phyloP scores from a whole-genome alignment of 805 yeast genomes.

The Ogataea haglerorum region DNA sequence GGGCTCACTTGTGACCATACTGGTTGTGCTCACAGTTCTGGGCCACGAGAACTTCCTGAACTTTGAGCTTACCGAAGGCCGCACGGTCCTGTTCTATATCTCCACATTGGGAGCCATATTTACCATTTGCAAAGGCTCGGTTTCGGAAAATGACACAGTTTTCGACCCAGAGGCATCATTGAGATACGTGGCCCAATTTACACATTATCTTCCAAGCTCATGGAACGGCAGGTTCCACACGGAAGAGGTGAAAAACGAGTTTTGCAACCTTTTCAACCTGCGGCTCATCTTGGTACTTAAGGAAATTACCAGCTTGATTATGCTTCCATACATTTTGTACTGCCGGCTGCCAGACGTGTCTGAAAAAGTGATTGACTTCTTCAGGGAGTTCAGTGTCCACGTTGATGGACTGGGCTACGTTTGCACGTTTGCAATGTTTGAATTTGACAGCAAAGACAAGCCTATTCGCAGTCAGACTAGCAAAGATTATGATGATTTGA shows the following conservation, averaged over 20 bases:
- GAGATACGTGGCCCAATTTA: slow-evolving; percentile 73
- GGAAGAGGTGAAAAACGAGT: slow-evolving; percentile 77
- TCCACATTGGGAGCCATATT: slow-evolving; percentile 85
- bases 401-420: slow-evolving; percentile 95
- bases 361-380: slow-evolving; percentile 81
- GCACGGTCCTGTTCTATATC: slow-evolving; percentile 81
- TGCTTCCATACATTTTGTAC: slow-evolving; percentile 91
- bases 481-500: slow-evolving; percentile 29
- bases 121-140: slow-evolving; percentile 74
- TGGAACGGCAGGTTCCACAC: slow-evolving; percentile 90
- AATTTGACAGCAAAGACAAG: slow-evolving; percentile 55
- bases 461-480: slow-evolving; percentile 13
- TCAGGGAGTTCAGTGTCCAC: slow-evolving; percentile 83
- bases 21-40: slow-evolving; percentile 69
- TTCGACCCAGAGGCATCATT: slow-evolving; percentile 92
- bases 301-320: slow-evolving; percentile 75
- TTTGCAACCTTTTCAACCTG: slow-evolving; percentile 73
- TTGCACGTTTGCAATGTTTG: slow-evolving; percentile 91
- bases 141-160: slow-evolving; percentile 58
- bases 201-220: slow-evolving; percentile 83
- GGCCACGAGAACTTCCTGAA: slow-evolving; percentile 91
- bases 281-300: slow-evolving; percentile 65
- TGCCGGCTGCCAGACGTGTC: slow-evolving; percentile 70
- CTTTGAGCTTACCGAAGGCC: slow-evolving; percentile 79
- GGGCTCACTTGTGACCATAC: slow-evolving; percentile 86